Evolutionary conservation across 225 moss, liverwort and hornwort species (phyloP).

Genomic region (Bryoerythrophyllum caledonicum): DNA sequence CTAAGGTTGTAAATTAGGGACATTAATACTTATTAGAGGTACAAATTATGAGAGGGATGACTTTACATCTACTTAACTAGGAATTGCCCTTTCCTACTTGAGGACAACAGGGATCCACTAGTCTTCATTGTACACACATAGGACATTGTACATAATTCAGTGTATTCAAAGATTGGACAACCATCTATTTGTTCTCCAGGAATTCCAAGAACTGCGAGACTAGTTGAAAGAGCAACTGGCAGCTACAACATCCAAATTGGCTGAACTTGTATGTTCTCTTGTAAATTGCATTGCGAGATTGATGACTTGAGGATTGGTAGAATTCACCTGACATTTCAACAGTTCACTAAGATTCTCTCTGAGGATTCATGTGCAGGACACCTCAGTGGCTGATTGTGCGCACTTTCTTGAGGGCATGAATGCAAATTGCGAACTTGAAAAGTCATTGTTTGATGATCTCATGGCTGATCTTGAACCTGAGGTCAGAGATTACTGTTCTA

Average conservation of each 20-base stretch:
- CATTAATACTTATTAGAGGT: too few relatives aligned
- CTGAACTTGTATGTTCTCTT: slow-evolving; percentile 45
- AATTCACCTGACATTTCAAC: background rate
- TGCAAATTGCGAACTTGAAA: slow-evolving; percentile 30
- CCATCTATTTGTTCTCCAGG: slow-evolving; percentile 20
- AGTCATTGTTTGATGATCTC: slow-evolving; percentile 37
- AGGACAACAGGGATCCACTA: too few relatives aligned
- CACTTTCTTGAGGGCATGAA: slow-evolving; percentile 27
- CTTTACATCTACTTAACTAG: too few relatives aligned
- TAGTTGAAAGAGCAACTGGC: slow-evolving; percentile 70
- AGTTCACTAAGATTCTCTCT: background rate
- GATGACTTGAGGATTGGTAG: too few relatives aligned
- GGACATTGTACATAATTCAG: too few relatives aligned
- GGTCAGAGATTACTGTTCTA: background rate
- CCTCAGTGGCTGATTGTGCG: slow-evolving; percentile 29
- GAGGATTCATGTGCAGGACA: slow-evolving; percentile 19
- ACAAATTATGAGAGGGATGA: too few relatives aligned
- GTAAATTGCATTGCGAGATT: too few relatives aligned
- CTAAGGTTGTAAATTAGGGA: too few relatives aligned
- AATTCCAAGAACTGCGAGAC: slow-evolving; percentile 67
- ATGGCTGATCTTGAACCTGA: slow-evolving; percentile 13
- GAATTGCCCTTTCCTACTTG: too few relatives aligned
- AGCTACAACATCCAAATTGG: slow-evolving; percentile 44
- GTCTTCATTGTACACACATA: background rate
- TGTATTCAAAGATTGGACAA: background rate